A percentile compares a stretch with the other conserved stretches of the same genome.
Evolutionary conservation across 1,139 yeast species (phyloP).

Genomic region (Candida smagusa): DNA sequence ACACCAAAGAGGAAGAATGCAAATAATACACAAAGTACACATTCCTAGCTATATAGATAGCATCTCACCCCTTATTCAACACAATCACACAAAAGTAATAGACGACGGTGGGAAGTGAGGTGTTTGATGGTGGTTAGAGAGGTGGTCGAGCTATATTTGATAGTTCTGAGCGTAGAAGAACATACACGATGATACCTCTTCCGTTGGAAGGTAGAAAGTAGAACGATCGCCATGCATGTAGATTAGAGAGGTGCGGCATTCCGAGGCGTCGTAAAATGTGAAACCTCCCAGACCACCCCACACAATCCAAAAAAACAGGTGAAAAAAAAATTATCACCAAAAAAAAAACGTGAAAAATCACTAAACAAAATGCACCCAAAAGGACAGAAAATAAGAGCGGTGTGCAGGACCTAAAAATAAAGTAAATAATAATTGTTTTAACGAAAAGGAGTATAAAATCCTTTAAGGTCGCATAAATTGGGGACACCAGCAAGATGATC

Average conservation of each 20-base stretch:
- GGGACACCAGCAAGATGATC: not conserved
- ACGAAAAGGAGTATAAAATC: slow-evolving; percentile 1
- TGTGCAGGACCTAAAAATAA: not conserved
- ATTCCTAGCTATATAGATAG: too few species aligned
- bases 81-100: not conserved
- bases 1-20: too few species aligned
- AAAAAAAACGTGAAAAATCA: too few species aligned
- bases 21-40: too few species aligned
- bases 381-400: not conserved
- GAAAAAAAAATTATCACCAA: too few species aligned
- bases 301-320: too few species aligned
- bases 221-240: not conserved
- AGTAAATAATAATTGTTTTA: not conserved
- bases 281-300: too few species aligned
- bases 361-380: too few species aligned
- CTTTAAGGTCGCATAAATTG: not conserved
- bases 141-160: too few species aligned
- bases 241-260: not conserved
- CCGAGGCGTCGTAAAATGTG: not conserved
- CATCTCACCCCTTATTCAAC: not conserved
- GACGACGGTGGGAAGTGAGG: not conserved
- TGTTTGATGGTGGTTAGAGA: not conserved
- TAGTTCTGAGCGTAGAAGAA: too few species aligned
- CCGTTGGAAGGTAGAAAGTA: too few species aligned
- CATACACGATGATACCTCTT: too few species aligned